Evolutionary conservation across 164 flowering plant species (phyloP).

Genomic region (Tetrastigma voinierianum): DNA sequence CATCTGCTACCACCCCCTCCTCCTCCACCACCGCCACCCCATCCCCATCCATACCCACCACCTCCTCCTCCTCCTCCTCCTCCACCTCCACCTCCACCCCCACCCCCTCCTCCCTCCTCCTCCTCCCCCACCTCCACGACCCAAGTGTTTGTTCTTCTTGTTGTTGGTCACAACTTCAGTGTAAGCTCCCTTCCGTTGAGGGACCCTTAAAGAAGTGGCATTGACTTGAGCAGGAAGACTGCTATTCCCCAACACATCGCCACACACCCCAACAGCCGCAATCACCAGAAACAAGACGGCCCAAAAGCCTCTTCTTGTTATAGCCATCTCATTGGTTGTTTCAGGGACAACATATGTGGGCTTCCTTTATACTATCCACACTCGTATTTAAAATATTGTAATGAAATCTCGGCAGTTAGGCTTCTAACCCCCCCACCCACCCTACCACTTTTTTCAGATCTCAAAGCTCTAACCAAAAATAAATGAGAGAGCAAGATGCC

Average conservation of each 20-base stretch:
- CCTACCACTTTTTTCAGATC: conserved; percentile 9
- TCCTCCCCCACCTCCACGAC: conserved; percentile 15
- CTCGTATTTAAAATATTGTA: too few species aligned
- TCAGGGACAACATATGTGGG: too few species aligned
- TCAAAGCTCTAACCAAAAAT: background rate
- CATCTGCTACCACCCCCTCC: conserved; percentile 25
- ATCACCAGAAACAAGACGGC: conserved; percentile 14
- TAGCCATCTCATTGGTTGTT: conserved; percentile 11
- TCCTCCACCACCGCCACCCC: conserved; percentile 31
- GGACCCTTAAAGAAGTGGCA: background rate
- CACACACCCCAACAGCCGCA: conserved; percentile 11
- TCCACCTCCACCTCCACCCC: conserved; percentile 28
- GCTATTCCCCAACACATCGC: conserved; percentile 6
- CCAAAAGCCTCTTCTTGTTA: conserved; percentile 9
- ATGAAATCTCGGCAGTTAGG: background rate
- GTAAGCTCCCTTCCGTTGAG: background rate
- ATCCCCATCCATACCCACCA: conserved; percentile 23
- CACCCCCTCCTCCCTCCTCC: conserved; percentile 8
- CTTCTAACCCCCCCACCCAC: background rate
- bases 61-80: conserved; percentile 23
- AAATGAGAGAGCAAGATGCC: conserved; percentile 1
- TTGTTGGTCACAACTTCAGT: conserved; percentile 14
- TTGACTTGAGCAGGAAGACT: conserved; percentile 6
- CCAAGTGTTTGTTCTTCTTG: conserved; percentile 17
- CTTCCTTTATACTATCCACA: too few species aligned